A percentile compares a stretch with the other conserved stretches of the same genome.
Conservation (phyloP, 352 stramenopile species). For the Elongisporangium anandrum region DNA sequence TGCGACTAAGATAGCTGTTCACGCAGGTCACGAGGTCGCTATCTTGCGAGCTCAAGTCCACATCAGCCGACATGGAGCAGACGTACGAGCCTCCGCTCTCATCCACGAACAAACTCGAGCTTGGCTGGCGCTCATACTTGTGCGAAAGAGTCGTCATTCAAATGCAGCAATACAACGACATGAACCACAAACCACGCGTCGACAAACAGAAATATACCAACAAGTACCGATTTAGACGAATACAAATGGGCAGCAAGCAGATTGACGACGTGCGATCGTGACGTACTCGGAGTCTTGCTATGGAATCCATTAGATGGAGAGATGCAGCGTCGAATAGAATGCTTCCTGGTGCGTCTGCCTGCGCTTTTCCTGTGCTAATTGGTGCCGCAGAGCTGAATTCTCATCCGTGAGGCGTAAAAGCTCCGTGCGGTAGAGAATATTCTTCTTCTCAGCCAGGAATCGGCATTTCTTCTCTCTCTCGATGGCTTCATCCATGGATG, state of each 20-base stretch:
- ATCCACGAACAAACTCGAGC: conserved; percentile 3
- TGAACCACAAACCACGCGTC: background rate
- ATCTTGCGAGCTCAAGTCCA: conserved; percentile 28
- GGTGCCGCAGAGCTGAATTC: conserved; percentile 42
- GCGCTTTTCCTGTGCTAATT: conserved; percentile 18
- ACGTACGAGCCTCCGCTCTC: conserved; percentile 22
- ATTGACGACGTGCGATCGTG: too few relatives aligned
- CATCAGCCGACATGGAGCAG: conserved; percentile 22
- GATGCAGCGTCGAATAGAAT: conserved; percentile 30
- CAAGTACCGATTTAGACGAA: background rate
- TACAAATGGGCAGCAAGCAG: background rate
- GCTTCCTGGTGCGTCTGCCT: conserved; percentile 14
- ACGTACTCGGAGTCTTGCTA: background rate
- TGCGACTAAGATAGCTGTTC: conserved; percentile 39
- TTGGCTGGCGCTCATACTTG: background rate
- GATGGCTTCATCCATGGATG: conserved; percentile 31
- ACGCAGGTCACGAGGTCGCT: conserved; percentile 26
- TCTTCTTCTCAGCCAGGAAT: conserved; percentile 67
- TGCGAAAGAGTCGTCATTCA: background rate
- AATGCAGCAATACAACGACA: background rate
- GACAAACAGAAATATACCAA: background rate
- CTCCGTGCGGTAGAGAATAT: conserved; percentile 72
- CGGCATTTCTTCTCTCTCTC: conserved; percentile 67
- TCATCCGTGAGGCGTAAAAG: conserved; percentile 49
- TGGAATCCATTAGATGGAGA: conserved; percentile 27